Base-by-base conservation (phyloP, 179 eudicot genomes). In the Beta corolliflora region DNA sequence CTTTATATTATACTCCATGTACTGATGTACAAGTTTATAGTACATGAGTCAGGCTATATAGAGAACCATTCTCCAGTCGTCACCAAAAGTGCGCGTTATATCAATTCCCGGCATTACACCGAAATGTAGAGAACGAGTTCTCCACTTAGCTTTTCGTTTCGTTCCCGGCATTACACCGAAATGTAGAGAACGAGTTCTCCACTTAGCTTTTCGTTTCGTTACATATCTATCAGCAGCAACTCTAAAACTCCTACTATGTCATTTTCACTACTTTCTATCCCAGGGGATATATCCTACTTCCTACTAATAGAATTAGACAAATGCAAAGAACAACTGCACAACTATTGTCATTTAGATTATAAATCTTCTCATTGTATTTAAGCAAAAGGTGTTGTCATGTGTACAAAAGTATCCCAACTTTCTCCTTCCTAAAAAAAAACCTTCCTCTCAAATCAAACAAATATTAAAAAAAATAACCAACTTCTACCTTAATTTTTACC, bases 371-470 rank as follows among this genome's bases (percentile, higher is more conserved):
- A 36, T 56, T 77, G 81, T 77, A 78, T 81, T 78, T 48, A 80
- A 79, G 52, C 68, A 79, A 83, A 85, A 75, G 83, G 83, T 79
- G 83, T 76, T 79, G 79, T 82, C 86, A 86, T 86, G 88, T 81
- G 84, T 83, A 86, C 88, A 86, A 86, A 85, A 81, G 86, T 83
- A 80, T 83, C 82, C 82, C 86, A 77, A 77, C 81, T 83, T 74
- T 77, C 63, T 76, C 71, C 67, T 71, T 63, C 68, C 76, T n/a
- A 44, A 46, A 71, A 25, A 25, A 11, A 41, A 50, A 59, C 50
- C 76, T 15, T 56, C 80, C 59, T 71, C 79, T 79, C 81, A 65
- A 81, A 72, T 84, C 86, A 84, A 81, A 77, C 79, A 81, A 80
- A 73, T 75, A 75, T 2, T n/a, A 12, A 66, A 83, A 63, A 31